Evolutionary conservation across 1,284 basidiomycete species (phyloP), one percentile per base, ranked within the genome.

Genomic region (Takashimella tepidaria): DNA sequence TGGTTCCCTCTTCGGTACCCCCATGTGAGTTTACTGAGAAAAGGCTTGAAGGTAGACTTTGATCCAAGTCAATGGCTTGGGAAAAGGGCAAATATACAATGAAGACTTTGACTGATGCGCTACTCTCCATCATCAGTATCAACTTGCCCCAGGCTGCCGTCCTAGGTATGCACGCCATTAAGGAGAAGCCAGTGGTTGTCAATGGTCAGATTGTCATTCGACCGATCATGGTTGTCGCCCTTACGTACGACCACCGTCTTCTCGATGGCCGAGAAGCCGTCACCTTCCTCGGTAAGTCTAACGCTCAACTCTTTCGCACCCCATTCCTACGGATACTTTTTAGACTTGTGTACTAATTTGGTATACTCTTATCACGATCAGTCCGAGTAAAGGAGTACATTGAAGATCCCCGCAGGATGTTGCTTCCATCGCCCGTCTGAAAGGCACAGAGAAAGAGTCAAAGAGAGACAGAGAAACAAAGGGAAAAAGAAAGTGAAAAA

Each of bases 131-230:
- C 4, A 19, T 72, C 78, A 70, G 67, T 75, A 93, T 98, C 79
- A 98, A 98, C 81, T 79, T 95, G 54, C 95, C 95, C 20, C 95
- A 98, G 75, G 80, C 91, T 43, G 95, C 92, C 54, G 93, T 98
- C 20, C 82, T 98, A 54, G 90, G 87, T 82, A 98, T 98, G 92
- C 95, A 98, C 79, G 72, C 92, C 22, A 92, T 97, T 81, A 96
- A 95, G 77, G 92, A 98, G 63, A 86, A 84, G 67, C 83, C 96
- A 1, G 92, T 93, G 46, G 95, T 96, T 37, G 89, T 96, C 49
- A 80, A 95, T 64, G 91, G 92, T 37, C 85, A 97, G 79, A 89
- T 97, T 63, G 93, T 95, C 68, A 87, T 98, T 72, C 85, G 93
- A 60, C 67, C 68, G 53, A 90, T 98, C 79, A 98, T 97, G 93